These are phyloP conservation scores for Rhizopus arrhizus DNA, from an alignment of 371 early-diverging fungal species.

Conservation along the genomic window DNA sequence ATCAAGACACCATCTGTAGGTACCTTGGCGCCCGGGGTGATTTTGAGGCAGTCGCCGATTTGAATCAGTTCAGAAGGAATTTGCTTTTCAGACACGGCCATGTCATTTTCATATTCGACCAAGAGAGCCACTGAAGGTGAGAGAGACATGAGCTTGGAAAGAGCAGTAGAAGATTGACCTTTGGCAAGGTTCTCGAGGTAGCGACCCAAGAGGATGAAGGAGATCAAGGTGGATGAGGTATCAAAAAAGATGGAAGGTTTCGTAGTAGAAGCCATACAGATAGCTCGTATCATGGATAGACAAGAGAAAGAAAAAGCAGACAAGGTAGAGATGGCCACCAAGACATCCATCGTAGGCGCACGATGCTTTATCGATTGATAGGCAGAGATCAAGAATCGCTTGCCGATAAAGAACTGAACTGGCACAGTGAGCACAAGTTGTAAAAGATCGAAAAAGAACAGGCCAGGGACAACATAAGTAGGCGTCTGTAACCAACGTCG, in stretches of 20 bases:
- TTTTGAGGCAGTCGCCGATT: conserved; percentile 79
- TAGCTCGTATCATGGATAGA: conserved; percentile 52
- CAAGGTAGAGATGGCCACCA: conserved; percentile 85
- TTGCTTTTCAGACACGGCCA: conserved; percentile 59
- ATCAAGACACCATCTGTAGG: conserved; percentile 92
- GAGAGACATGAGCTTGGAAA: conserved; percentile 85
- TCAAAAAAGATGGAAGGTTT: conserved; percentile 89
- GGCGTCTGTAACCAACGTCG: conserved; percentile 28
- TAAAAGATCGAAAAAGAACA: conserved; percentile 64
- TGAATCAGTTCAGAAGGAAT: conserved; percentile 89
- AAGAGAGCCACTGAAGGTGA: conserved; percentile 68
- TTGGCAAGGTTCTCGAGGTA: conserved; percentile 94
- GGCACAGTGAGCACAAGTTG: conserved; percentile 76
- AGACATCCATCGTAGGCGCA: conserved; percentile 94
- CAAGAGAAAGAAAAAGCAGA: conserved; percentile 82
- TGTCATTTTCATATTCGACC: conserved; percentile 32
- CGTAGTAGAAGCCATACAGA: conserved; percentile 6
- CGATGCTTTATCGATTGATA: conserved; percentile 80
- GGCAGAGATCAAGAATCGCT: conserved; percentile 77
- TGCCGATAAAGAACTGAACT: conserved; percentile 88
- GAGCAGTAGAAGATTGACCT: conserved; percentile 86
- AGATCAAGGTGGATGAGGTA: conserved; percentile 86
- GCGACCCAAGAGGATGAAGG: conserved; percentile 88
- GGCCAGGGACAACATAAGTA: conserved; percentile 56
- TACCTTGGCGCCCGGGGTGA: conserved; percentile 91